phyloP scores from a whole-genome alignment of 1,284 basidiomycete genomes.

The Apiotrichum mycotoxinovorans region DNA sequence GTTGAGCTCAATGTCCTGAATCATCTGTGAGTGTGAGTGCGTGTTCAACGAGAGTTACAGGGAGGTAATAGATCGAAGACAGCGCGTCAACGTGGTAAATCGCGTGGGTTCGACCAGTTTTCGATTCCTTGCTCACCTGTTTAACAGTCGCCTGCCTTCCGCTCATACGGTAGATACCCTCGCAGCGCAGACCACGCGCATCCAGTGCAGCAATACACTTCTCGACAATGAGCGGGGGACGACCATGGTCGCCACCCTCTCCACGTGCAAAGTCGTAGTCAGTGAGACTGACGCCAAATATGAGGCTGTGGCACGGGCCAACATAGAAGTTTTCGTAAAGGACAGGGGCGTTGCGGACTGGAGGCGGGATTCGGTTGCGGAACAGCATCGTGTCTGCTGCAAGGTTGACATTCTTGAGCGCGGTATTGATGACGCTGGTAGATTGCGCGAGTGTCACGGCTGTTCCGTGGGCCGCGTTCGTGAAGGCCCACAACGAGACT shows the following conservation, averaged over 20 bases:
- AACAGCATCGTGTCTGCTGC: constrained; percentile 57
- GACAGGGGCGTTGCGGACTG: constrained; percentile 20
- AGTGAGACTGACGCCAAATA: constrained; percentile 86
- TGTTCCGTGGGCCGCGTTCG: constrained; percentile 62
- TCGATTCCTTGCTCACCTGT: constrained; percentile 54
- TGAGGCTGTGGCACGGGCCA: constrained; percentile 72
- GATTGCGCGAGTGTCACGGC: constrained; percentile 57
- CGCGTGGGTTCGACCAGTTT: too few species aligned
- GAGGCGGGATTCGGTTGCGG: constrained; percentile 10
- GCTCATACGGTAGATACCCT: constrained; percentile 62
- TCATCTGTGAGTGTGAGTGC: constrained; percentile 56
- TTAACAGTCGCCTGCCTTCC: constrained; percentile 82
- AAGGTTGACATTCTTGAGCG: constrained; percentile 65
- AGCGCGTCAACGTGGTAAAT: too few species aligned
- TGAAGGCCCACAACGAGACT: constrained; percentile 64
- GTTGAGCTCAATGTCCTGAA: constrained; percentile 84
- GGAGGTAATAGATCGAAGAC: background rate
- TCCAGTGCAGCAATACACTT: constrained; percentile 85
- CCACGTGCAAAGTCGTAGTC: constrained; percentile 86
- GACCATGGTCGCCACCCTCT: constrained; percentile 59
- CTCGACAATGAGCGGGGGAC: constrained; percentile 73
- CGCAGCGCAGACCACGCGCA: constrained; percentile 66
- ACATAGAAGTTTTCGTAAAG: constrained; percentile 53
- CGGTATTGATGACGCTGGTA: constrained; percentile 46
- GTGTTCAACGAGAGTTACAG: too few species aligned